Conservation (phyloP, 106 monocot species). For the Apostasia shenzhenica region DNA sequence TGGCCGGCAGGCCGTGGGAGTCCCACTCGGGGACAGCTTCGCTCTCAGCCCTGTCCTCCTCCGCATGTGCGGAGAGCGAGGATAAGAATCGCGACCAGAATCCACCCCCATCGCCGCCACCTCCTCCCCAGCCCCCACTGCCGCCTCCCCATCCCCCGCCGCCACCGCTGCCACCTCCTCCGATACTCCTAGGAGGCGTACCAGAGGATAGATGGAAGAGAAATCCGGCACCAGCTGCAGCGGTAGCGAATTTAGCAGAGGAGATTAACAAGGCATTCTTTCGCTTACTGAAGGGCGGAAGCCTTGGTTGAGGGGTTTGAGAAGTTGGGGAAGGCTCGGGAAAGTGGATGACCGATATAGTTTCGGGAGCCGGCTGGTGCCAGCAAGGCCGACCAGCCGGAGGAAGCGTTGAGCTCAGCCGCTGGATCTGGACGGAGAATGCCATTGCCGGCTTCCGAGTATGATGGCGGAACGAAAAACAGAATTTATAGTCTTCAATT, state of each 20-base stretch:
- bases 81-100: slow-evolving; percentile 79
- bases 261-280: slow-evolving; percentile 19
- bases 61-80: slow-evolving; percentile 30
- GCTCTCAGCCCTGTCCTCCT: slow-evolving; percentile 28
- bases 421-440: slow-evolving; percentile 10
- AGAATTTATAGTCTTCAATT: too few species aligned
- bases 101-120: slow-evolving; percentile 46
- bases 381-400: neutral
- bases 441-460: slow-evolving; percentile 7
- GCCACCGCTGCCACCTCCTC: slow-evolving; percentile 23
- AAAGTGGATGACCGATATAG: neutral
- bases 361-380: neutral
- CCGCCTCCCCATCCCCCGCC: slow-evolving; percentile 36
- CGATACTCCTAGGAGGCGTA: slow-evolving; percentile 8
- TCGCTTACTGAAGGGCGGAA: neutral
- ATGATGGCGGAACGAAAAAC: neutral
- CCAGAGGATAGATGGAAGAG: slow-evolving; percentile 22
- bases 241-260: slow-evolving; percentile 19
- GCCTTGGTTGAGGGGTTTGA: slow-evolving; percentile 2
- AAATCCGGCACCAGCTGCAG: slow-evolving; percentile 26
- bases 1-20: slow-evolving; percentile 78
- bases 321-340: neutral
- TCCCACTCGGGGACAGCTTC: slow-evolving; percentile 58
- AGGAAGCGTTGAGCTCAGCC: slow-evolving; percentile 2
- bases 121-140: slow-evolving; percentile 32